A percentile compares a stretch with the other conserved stretches of the same genome.
Conservation (phyloP, 306 rosid species). For the Trifolium pratense region DNA sequence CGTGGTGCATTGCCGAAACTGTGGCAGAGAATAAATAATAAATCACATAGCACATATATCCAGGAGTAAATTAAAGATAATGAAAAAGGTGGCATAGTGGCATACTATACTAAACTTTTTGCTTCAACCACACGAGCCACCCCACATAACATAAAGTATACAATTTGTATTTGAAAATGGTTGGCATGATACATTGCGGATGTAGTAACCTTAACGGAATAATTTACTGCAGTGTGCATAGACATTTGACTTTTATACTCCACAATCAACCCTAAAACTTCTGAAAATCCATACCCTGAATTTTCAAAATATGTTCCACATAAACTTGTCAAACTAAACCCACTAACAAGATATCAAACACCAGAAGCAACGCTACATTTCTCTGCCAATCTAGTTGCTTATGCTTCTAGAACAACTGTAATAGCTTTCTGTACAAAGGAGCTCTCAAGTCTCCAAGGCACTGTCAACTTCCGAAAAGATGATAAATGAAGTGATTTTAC, state of each 20-base stretch:
- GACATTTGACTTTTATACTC: not conserved
- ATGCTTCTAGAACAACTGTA: conserved; percentile 15
- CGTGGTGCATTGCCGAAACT: conserved; percentile 92
- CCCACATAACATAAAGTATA: conserved; percentile 6
- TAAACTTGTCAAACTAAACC: conserved; percentile 25
- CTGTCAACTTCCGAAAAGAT: not conserved
- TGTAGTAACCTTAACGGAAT: conserved; percentile 15
- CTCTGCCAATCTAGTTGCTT: conserved; percentile 19
- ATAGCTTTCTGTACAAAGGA: not conserved
- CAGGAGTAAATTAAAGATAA: conserved; percentile 1
- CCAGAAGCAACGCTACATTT: conserved; percentile 11
- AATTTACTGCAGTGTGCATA: conserved; percentile 5
- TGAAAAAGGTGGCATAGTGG: not conserved
- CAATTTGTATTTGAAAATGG: conserved; percentile 22
- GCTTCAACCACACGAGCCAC: conserved; percentile 18
- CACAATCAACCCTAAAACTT: conserved; percentile 20
- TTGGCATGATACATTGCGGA: conserved; percentile 7
- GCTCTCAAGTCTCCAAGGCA: conserved; percentile 17
- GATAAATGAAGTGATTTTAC: no score
- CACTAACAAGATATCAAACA: conserved; percentile 30
- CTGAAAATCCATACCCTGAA: conserved; percentile 1
- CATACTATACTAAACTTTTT: conserved; percentile 8
- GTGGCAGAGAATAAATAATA: conserved; percentile 36
- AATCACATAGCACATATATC: conserved; percentile 33
- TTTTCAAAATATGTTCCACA: conserved; percentile 21